Evolutionary conservation across 164 flowering plant species (phyloP).

Genomic region (Umbilicus rupestris): DNA sequence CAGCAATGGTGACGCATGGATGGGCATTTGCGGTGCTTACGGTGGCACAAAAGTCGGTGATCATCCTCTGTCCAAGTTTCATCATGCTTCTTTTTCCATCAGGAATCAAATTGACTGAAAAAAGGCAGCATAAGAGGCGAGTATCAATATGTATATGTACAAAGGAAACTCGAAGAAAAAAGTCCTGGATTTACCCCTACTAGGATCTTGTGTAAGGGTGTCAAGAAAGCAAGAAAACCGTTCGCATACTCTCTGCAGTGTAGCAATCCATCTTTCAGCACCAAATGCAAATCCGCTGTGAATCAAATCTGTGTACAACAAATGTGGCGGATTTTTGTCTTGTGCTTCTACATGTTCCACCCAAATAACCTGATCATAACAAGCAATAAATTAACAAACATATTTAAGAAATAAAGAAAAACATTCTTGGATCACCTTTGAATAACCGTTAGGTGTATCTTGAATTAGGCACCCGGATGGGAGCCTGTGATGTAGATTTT

Average conservation of each 20-base stretch:
- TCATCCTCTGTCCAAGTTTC: slow-evolving; percentile 61
- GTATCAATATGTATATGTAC: too few species aligned
- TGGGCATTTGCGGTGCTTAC: slow-evolving; percentile 35
- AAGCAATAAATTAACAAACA: too few species aligned
- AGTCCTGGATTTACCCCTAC: slow-evolving; percentile 21
- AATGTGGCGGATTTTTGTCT: slow-evolving; percentile 33
- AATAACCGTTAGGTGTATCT: slow-evolving; percentile 51
- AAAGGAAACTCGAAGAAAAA: too few species aligned
- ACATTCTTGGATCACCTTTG: too few species aligned
- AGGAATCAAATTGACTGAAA: slow-evolving; percentile 35
- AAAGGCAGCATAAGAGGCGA: background rate
- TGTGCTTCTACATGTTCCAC: slow-evolving; percentile 51
- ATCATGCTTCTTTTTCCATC: slow-evolving; percentile 55
- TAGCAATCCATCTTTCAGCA: slow-evolving; percentile 48
- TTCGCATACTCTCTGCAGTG: slow-evolving; percentile 52
- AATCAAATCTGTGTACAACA: slow-evolving; percentile 32
- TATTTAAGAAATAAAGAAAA: too few species aligned
- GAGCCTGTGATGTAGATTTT: slow-evolving; percentile 18
- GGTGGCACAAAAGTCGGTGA: slow-evolving; percentile 41
- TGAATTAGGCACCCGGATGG: slow-evolving; percentile 60
- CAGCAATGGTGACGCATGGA: slow-evolving; percentile 35
- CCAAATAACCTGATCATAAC: too few species aligned
- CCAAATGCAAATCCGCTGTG: slow-evolving; percentile 48
- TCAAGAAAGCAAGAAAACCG: slow-evolving; percentile 35
- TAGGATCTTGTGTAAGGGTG: slow-evolving; percentile 34